phyloP scores from a whole-genome alignment of 2,329 filamentous ascomycete genomes.

The Stagonosporopsis rhizophila region DNA sequence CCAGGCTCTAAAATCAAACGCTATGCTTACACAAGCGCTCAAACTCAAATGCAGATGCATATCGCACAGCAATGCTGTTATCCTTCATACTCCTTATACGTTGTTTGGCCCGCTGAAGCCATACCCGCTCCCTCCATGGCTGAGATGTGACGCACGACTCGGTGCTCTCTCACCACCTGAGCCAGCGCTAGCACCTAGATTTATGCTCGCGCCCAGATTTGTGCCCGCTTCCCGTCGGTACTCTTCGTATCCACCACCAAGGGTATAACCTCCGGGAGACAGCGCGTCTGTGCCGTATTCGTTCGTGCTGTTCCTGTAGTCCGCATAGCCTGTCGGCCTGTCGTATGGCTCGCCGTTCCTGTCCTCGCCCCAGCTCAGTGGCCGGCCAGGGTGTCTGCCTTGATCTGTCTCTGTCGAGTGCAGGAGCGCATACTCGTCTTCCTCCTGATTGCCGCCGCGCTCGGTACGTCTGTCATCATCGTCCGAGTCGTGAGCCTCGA shows the following conservation, averaged over 20 bases:
- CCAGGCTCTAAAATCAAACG: not conserved
- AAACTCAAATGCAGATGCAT: not conserved
- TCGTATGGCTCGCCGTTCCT: constrained; percentile 27
- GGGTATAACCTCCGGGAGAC: constrained; percentile 32
- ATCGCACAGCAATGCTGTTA: too few relatives aligned
- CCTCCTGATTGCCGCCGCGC: constrained; percentile 55
- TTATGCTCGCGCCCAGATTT: constrained; percentile 13
- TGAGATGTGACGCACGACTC: constrained; percentile 18
- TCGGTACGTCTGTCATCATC: constrained; percentile 50
- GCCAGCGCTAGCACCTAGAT: constrained; percentile 12
- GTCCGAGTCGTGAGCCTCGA: constrained; percentile 49
- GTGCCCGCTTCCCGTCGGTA: constrained; percentile 36
- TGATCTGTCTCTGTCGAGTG: constrained; percentile 52
- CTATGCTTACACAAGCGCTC: constrained; percentile 11
- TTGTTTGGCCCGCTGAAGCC: constrained; percentile 24
- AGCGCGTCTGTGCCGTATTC: constrained; percentile 39
- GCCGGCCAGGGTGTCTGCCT: constrained; percentile 49
- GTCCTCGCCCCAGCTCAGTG: constrained; percentile 50
- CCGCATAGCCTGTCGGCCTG: constrained; percentile 32
- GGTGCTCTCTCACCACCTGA: constrained; percentile 13
- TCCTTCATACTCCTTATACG: not conserved
- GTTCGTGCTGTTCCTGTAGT: constrained; percentile 51
- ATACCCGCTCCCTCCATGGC: constrained; percentile 32
- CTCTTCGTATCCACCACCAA: constrained; percentile 43
- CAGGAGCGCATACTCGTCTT: constrained; percentile 60